Evolutionary conservation across 1,284 basidiomycete genomes (phyloP).

Genomic region (Kalmanozyma brasiliensis): DNA sequence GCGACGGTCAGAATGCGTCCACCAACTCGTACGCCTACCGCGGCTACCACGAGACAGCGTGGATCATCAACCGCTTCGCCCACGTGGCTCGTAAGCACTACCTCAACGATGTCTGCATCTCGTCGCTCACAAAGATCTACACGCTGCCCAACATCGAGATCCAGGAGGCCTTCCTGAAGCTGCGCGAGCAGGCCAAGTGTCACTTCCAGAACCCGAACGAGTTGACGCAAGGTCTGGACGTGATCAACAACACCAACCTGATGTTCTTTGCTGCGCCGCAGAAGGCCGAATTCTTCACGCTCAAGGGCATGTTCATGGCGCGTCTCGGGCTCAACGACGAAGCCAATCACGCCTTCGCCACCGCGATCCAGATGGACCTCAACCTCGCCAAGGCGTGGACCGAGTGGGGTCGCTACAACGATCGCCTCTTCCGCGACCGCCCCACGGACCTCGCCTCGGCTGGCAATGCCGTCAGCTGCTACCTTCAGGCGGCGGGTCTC

Average conservation of each 20-base stretch:
- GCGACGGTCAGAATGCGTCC: slow-evolving; percentile 70
- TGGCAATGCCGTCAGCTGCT: slow-evolving; percentile 93
- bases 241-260: slow-evolving; percentile 99
- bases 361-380: slow-evolving; percentile 89
- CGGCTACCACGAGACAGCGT: slow-evolving; percentile 99
- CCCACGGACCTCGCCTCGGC: slow-evolving; percentile 71
- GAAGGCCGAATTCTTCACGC: slow-evolving; percentile 98
- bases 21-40: slow-evolving; percentile 87
- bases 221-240: slow-evolving; percentile 91
- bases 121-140: slow-evolving; percentile 95
- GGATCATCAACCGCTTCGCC: slow-evolving; percentile 99
- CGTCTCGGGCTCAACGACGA: slow-evolving; percentile 87
- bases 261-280: slow-evolving; percentile 96
- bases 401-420: slow-evolving; percentile 96
- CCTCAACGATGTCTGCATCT: slow-evolving; percentile 94
- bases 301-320: slow-evolving; percentile 99
- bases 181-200: slow-evolving; percentile 98
- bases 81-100: slow-evolving; percentile 98
- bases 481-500: slow-evolving; percentile 93
- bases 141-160: slow-evolving; percentile 99
- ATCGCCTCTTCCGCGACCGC: slow-evolving; percentile 83
- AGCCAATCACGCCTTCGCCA: slow-evolving; percentile 84
- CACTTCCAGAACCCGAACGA: slow-evolving; percentile 97
- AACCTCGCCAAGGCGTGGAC: slow-evolving; percentile 96
- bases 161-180: slow-evolving; percentile 97